Conservation (phyloP, 1,139 yeast genomes). For the Scheffersomyces quercinus region DNA sequence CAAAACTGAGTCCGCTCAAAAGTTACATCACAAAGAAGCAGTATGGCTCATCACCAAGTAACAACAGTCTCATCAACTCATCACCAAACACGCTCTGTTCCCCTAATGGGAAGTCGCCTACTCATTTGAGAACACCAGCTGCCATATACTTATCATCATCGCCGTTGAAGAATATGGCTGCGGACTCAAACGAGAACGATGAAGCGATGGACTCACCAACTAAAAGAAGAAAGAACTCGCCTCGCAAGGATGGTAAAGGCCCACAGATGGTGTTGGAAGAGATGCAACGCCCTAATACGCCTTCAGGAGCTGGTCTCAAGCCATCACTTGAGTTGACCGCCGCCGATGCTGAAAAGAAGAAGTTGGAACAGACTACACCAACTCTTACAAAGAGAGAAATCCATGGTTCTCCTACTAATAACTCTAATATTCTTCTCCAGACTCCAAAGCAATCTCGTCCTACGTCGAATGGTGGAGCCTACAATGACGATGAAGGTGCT, state of each 20-base stretch:
- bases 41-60: slow-evolving; percentile 13
- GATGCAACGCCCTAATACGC: slow-evolving; percentile 31
- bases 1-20: slow-evolving; percentile 34
- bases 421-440: slow-evolving; percentile 25
- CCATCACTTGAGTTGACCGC: slow-evolving; percentile 38
- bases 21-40: slow-evolving; percentile 27
- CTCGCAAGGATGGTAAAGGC: slow-evolving; percentile 17
- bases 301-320: slow-evolving; percentile 28
- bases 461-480: slow-evolving; percentile 15
- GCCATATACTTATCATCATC: slow-evolving; percentile 35
- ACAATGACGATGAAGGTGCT: slow-evolving; percentile 74
- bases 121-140: slow-evolving; percentile 42
- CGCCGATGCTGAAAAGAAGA: slow-evolving; percentile 4
- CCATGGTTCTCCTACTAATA: slow-evolving; percentile 7
- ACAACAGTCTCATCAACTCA: slow-evolving; percentile 19
- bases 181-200: slow-evolving; percentile 14
- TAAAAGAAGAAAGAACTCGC: slow-evolving; percentile 28
- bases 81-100: slow-evolving; percentile 41
- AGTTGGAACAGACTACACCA: slow-evolving; percentile 34
- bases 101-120: slow-evolving; percentile 44
- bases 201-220: slow-evolving; percentile 30
- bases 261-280: slow-evolving; percentile 45
- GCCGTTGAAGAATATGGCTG: slow-evolving; percentile 28
- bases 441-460: slow-evolving; percentile 38
- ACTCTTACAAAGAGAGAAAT: slow-evolving; percentile 25